Percentiles rank a stretch among this genome's conserved stretches.
These are phyloP conservation scores for Capsicum rhomboideum DNA, from an alignment of 257 asterid genomes.

Conservation along the genomic window DNA sequence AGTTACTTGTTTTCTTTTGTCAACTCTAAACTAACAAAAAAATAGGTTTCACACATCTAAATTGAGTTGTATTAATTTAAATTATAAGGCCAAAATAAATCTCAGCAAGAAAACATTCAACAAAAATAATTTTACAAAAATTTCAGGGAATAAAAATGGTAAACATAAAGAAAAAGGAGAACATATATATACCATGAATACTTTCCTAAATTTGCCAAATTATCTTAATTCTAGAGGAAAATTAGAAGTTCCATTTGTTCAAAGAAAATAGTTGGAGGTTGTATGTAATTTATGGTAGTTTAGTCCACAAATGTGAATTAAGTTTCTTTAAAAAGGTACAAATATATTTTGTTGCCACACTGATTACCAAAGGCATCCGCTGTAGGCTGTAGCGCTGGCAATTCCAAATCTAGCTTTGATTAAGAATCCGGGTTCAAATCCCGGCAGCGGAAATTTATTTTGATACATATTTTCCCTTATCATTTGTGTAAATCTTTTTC, in stretches of 20 bases:
- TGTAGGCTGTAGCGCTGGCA: neutral
- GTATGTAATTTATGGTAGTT: neutral
- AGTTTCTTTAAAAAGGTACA: neutral
- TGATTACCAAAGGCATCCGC: too few species aligned
- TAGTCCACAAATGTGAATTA: neutral
- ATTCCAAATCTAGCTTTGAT: neutral
- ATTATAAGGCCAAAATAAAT: too few species aligned
- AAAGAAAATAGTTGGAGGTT: neutral
- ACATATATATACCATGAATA: neutral
- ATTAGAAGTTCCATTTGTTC: too few species aligned
- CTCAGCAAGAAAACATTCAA: neutral
- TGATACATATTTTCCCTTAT: too few species aligned
- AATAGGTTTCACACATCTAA: too few species aligned
- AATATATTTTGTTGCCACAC: too few species aligned
- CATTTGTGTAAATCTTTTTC: neutral
- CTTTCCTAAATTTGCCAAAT: neutral
- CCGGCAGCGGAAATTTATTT: neutral
- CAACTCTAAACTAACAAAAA: too few species aligned
- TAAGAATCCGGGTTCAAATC: neutral
- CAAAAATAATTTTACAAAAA: neutral
- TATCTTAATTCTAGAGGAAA: neutral
- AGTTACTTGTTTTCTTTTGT: too few species aligned
- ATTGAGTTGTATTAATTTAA: too few species aligned
- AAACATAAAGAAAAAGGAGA: neutral
- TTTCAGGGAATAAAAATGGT: neutral